Conservation (phyloP, 108 stramenopile genomes). For the Conticribra weissflogii region DNA sequence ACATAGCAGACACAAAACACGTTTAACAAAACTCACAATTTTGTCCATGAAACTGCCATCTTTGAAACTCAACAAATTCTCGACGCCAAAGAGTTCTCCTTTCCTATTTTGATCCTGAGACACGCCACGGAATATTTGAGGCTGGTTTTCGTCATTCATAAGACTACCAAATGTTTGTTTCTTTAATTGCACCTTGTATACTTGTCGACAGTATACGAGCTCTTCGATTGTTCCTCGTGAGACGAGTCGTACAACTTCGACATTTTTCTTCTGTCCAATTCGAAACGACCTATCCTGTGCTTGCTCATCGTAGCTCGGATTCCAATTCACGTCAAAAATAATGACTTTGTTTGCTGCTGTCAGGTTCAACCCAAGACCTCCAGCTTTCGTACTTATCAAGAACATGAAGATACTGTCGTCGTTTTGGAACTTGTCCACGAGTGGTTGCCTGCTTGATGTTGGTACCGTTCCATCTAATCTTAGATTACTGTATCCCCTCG, state of each 20-base stretch:
- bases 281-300: constrained; percentile 82
- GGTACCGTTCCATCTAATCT: constrained; percentile 91
- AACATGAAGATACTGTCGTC: constrained; percentile 71
- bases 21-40: constrained; percentile 64
- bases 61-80: constrained; percentile 81
- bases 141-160: constrained; percentile 43
- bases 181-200: constrained; percentile 94
- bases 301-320: constrained; percentile 79
- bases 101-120: constrained; percentile 67
- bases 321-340: constrained; percentile 88
- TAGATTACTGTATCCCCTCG: constrained; percentile 67
- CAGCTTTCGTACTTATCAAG: constrained; percentile 89
- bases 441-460: constrained; percentile 58
- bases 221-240: constrained; percentile 94
- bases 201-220: constrained; percentile 89
- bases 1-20: too few species aligned
- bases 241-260: constrained; percentile 83
- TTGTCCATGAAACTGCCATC: constrained; percentile 79
- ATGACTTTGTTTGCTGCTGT: constrained; percentile 74
- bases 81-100: constrained; percentile 87
- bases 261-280: constrained; percentile 90
- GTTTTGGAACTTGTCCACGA: constrained; percentile 83
- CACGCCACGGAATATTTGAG: constrained; percentile 69
- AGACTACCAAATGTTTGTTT: constrained; percentile 70
- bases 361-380: constrained; percentile 86